Base-by-base conservation (phyloP, 306 rosid genomes). In the Vachellia pachyceras region DNA sequence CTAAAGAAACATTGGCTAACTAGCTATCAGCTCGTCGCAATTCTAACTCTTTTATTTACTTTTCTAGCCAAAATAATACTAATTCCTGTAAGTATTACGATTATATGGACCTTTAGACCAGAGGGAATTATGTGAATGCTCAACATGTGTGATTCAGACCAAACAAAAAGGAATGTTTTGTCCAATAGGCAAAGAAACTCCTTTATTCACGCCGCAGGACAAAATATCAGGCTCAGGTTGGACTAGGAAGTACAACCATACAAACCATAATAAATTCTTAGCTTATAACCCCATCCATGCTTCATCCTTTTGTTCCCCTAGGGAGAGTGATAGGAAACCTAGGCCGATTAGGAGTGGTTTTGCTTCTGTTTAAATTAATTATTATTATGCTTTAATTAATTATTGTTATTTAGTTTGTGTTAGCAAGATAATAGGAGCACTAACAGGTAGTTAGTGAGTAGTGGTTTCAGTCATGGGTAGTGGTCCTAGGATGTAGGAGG, bases 111-210 rank as follows among this genome's bases (percentile, higher is more conserved):
- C 63, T 20, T 55, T 20, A 7, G 10, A 18, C 25, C 11, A 29
- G 33, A 29, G 33, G 33, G 33, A 29, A 29, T 29, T 29, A 2
- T 29, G 7, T 49, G 20, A 49, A 49, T 18, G 22, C 8, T 17
- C 23, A 20, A 67, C 33, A 39, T 18, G 49, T 18, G 49, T 67
- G 49, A 20, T 67, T 18, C 39, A 46, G 23, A 10, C 73, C 18
- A 50, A 65, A 11, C 75, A 17, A 68, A 77, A 79, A 46, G 60
- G 15, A 18, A 17, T 7, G 42, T 79, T 69, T 69, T 69, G 76
- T 79, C 70, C 18, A 69, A 57, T 33, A 25, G 33, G n/a, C 33
- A 69, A 41, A 22, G 73, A 69, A 68, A 68, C 73, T 68, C 25
- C 46, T 65, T 37, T 36, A 37, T 60, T 25, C 11, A 23, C 39